Percentiles rank a stretch among this genome's conserved stretches.
phyloP scores from a whole-genome alignment of 805 yeast species.

The Candida broadrunensis region DNA sequence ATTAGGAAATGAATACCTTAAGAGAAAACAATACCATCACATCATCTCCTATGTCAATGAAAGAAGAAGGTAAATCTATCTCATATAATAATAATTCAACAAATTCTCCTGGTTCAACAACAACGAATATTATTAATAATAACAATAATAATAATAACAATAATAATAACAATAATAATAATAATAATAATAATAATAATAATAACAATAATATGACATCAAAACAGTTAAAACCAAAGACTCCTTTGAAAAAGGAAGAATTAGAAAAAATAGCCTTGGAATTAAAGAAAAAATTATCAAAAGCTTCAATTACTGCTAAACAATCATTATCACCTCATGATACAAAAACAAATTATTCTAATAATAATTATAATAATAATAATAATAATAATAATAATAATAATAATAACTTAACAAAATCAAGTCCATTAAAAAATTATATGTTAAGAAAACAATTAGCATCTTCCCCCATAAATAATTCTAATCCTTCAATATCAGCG shows the following conservation, averaged over 20 bases:
- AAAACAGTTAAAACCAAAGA: conserved; percentile 16
- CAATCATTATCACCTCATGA: conserved; percentile 21
- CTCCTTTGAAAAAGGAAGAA: conserved; percentile 42
- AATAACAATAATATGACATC: background rate
- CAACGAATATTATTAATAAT: background rate
- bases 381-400: conserved; percentile 10
- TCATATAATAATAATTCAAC: no score
- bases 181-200: background rate
- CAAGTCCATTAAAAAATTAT: conserved; percentile 31
- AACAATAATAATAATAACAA: no score
- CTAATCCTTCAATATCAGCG: background rate
- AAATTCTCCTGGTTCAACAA: background rate
- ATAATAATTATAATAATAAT: conserved; percentile 1
- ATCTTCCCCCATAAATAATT: conserved; percentile 4
- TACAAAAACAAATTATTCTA: background rate
- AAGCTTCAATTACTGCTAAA: conserved; percentile 45
- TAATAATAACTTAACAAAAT: conserved; percentile 12
- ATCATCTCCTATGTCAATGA: background rate
- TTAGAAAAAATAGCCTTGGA: conserved; percentile 43
- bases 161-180: no score
- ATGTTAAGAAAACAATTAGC: conserved; percentile 17
- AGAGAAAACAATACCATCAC: background rate
- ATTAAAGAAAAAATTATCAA: conserved; percentile 38
- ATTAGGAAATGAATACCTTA: background rate
- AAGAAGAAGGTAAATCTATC: background rate